Conservation (phyloP, 2,329 filamentous ascomycete genomes). For the Sclerotinia spermophila region DNA sequence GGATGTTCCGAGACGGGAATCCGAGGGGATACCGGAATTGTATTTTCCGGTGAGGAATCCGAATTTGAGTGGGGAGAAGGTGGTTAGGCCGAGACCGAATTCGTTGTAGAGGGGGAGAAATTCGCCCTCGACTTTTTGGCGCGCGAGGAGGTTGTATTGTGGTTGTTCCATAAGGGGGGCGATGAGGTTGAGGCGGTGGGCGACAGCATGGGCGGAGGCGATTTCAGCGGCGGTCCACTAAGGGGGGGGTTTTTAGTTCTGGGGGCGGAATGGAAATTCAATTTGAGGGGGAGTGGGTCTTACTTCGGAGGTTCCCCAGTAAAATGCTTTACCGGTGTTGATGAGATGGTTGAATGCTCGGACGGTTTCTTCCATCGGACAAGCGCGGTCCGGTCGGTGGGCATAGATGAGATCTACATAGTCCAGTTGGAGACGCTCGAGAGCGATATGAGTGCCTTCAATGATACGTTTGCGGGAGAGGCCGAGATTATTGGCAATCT, state of each 20-base stretch:
- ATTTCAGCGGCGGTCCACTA: conserved; percentile 62
- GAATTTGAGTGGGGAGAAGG: conserved; percentile 57
- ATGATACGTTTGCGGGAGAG: conserved; percentile 67
- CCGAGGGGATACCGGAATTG: conserved; percentile 57
- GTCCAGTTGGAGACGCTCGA: conserved; percentile 51
- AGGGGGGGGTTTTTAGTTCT: conserved; percentile 67
- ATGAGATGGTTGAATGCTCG: conserved; percentile 69
- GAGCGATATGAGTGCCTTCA: conserved; percentile 58
- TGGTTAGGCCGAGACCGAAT: conserved; percentile 57
- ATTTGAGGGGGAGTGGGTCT: conserved; percentile 52
- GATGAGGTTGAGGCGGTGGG: conserved; percentile 57
- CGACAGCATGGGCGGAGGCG: conserved; percentile 57
- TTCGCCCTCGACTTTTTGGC: conserved; percentile 61
- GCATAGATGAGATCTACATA: conserved; percentile 69
- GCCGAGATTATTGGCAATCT: conserved; percentile 62
- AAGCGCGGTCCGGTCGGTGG: conserved; percentile 63
- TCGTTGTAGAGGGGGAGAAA: conserved; percentile 58
- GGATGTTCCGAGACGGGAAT: conserved; percentile 54
- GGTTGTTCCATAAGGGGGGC: conserved; percentile 66
- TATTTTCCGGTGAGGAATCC: conserved; percentile 67
- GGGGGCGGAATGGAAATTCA: conserved; percentile 52
- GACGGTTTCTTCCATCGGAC: conserved; percentile 68
- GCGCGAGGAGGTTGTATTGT: conserved; percentile 60
- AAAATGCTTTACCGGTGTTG: conserved; percentile 63
- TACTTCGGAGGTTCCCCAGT: conserved; percentile 70